phyloP scores from a whole-genome alignment of 2,329 filamentous ascomycete species.

The Endoconidiophora polonica region DNA sequence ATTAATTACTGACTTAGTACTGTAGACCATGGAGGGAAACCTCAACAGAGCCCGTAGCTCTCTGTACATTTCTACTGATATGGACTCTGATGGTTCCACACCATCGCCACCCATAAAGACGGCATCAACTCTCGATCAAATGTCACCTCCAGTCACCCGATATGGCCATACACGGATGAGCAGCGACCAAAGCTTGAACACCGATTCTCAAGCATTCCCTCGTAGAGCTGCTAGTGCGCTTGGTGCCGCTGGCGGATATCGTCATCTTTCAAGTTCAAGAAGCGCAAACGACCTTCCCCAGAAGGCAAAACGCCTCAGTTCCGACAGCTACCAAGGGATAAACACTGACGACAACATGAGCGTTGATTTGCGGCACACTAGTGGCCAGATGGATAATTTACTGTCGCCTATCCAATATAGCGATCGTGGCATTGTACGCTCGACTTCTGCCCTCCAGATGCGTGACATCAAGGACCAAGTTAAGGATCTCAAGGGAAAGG shows the following conservation, averaged over 20 bases:
- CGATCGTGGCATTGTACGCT: constrained; percentile 40
- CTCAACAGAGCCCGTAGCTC: constrained; percentile 61
- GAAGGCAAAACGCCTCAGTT: constrained; percentile 16
- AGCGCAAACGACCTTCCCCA: constrained; percentile 8
- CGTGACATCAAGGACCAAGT: constrained; percentile 67
- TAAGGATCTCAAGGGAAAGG: constrained; percentile 69
- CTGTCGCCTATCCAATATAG: constrained; percentile 28
- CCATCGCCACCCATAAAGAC: constrained; percentile 33
- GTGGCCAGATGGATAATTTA: constrained; percentile 15
- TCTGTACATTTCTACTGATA: constrained; percentile 30
- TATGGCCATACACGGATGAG: constrained; percentile 39
- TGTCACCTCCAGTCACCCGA: constrained; percentile 15
- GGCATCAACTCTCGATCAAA: constrained; percentile 16
- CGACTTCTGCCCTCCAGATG: constrained; percentile 56
- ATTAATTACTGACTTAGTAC: not conserved
- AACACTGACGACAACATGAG: constrained; percentile 31
- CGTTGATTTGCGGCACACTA: constrained; percentile 13
- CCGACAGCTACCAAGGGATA: constrained; percentile 31
- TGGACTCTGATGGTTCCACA: constrained; percentile 32
- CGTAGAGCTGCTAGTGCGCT: constrained; percentile 49
- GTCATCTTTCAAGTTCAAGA: constrained; percentile 22
- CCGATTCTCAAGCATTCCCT: constrained; percentile 18
- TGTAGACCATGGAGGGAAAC: constrained; percentile 84
- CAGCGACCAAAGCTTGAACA: constrained; percentile 34
- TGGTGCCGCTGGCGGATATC: constrained; percentile 40